Evolutionary conservation across 225 moss, liverwort and hornwort species (phyloP), one percentile per base, ranked within the genome.

Genomic region (Neckera pumila): DNA sequence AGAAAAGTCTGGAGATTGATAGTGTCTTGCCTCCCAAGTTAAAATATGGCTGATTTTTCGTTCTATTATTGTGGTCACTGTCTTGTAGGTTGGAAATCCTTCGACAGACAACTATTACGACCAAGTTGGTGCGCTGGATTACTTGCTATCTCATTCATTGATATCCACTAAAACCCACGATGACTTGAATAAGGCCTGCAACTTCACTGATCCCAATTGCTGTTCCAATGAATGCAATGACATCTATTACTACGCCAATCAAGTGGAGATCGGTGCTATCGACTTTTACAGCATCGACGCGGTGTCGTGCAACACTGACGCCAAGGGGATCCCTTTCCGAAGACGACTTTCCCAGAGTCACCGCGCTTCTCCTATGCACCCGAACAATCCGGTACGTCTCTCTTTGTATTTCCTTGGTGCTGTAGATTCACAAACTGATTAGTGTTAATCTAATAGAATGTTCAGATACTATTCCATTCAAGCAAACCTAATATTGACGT

Each of bases 161-260:
- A 96, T 97, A 28, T 94, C 96, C 6, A 86, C 95, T 5, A 88
- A 95, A 81, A 95, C 95, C 2, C 93, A 95, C 51, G 87, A 84
- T 17, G 83, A 87, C 7, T 65, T 95, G 58, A 89, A 20, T 43
- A 85, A 84, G 86, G 61, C 66, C 18, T 95, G 94, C 90, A 93
- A 93, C 63, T 95, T 88, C 40, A 89, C 64, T 9, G 89, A 92
- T n/a, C 87, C 89, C 59, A 82, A 73, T 30, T 90, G 91, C 58
- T 92, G 92, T 60, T 87, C 89, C 40, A 49, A 51, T 5, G 38
- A 87, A 28, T 93, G 88, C 87, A 89, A 88, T 21, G 73, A 82
- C 69, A 87, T 78, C 3, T 85, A 61, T 26, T 45, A 65, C 45
- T 89, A 87, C 42, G 91, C 82, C 54, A 31, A 34, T 79, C 93